A percentile compares a stretch with the other conserved stretches of the same genome.
These are phyloP conservation scores for Ogataea ganodermae DNA, from an alignment of 805 yeast genomes.

Conservation along the genomic window DNA sequence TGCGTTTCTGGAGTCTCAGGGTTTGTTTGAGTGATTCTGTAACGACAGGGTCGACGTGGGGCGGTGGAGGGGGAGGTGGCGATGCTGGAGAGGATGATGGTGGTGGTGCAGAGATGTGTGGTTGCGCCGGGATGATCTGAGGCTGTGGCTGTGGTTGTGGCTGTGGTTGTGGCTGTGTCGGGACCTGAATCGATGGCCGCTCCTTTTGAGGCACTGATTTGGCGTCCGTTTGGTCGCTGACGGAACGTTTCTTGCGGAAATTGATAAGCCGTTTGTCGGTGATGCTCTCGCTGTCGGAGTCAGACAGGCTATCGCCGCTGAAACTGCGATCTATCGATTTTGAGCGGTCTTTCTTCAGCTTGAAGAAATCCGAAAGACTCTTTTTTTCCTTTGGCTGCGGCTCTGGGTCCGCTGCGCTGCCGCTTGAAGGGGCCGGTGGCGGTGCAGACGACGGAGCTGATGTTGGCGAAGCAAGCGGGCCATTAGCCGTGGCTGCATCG, in stretches of 20 bases:
- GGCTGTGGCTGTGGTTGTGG: not conserved
- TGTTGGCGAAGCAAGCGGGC: slow-evolving; percentile 1
- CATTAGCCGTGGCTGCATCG: not conserved
- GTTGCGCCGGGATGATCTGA: not conserved
- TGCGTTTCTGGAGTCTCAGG: slow-evolving; percentile 33
- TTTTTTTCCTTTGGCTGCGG: slow-evolving; percentile 17
- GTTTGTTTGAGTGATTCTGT: slow-evolving; percentile 28
- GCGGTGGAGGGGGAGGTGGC: slow-evolving; percentile 12
- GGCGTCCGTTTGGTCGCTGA: slow-evolving; percentile 6
- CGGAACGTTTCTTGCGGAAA: slow-evolving; percentile 5
- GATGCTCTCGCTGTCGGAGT: slow-evolving; percentile 27
- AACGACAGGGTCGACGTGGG: slow-evolving; percentile 7
- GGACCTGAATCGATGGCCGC: no score
- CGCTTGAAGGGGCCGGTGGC: no score
- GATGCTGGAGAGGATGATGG: not conserved
- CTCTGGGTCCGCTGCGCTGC: slow-evolving; percentile 4
- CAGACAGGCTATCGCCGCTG: slow-evolving; percentile 18
- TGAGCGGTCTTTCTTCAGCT: slow-evolving; percentile 27
- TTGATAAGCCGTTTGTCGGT: slow-evolving; percentile 21
- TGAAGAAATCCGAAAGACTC: slow-evolving; percentile 31
- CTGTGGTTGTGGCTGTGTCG: not conserved
- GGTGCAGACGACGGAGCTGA: slow-evolving; percentile 14
- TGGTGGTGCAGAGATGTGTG: not conserved
- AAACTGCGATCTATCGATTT: slow-evolving; percentile 14
- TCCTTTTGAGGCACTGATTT: no score